Percentiles rank a stretch among this genome's conserved stretches.
phyloP scores from a whole-genome alignment of 768 basidiomycete genomes.

The Trametes elegans region DNA sequence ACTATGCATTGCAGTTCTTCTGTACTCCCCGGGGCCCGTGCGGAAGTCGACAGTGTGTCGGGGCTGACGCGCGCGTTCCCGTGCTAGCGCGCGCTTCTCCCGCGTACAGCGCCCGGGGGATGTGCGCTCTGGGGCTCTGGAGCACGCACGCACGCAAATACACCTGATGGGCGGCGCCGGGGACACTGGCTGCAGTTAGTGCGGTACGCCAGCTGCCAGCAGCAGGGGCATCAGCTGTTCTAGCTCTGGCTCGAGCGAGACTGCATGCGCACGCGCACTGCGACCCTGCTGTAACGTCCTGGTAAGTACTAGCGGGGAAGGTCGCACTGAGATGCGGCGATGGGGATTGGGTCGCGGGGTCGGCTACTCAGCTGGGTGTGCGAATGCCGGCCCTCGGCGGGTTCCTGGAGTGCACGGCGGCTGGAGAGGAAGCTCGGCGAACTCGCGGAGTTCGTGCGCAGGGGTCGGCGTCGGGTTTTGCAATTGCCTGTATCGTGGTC shows the following conservation, averaged over 20 bases:
- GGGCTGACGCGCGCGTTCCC: too few species aligned
- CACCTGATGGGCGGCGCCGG: background rate
- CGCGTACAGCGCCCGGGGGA: background rate
- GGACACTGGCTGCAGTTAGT: background rate
- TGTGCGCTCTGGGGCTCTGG: background rate
- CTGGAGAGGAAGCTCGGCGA: too few species aligned
- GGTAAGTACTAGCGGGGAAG: constrained; percentile 5
- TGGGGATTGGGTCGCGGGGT: too few species aligned
- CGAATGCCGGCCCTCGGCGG: constrained; percentile 1
- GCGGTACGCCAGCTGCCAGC: background rate
- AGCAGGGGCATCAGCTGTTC: background rate
- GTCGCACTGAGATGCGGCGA: too few species aligned
- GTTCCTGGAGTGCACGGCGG: too few species aligned
- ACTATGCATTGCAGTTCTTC: too few species aligned
- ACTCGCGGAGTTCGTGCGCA: constrained; percentile 3
- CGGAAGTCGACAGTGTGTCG: too few species aligned
- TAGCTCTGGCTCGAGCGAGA: background rate
- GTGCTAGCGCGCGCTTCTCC: constrained; percentile 10
- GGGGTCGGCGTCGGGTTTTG: background rate
- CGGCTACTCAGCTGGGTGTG: constrained; percentile 4
- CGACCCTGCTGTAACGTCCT: background rate
- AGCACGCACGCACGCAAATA: background rate
- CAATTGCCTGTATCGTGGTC: background rate
- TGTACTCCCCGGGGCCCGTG: background rate
- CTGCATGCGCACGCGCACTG: too few species aligned